Conservation (phyloP, 345 rosid species). For the Eucalyptus virginea region DNA sequence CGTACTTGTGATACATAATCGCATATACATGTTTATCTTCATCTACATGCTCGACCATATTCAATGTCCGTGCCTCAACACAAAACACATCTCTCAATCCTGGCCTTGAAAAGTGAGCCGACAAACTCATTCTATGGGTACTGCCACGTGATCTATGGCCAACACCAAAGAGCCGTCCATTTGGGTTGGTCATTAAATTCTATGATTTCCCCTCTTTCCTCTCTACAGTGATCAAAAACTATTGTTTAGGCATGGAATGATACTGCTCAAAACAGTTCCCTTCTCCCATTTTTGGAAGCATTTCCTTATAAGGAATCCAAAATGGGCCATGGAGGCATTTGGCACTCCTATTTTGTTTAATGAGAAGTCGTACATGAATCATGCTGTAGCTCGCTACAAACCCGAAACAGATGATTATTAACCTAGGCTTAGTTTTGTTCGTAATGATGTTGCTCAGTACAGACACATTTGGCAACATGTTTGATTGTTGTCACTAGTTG, state of each 20-base stretch:
- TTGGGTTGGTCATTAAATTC: conserved; percentile 1
- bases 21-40: conserved; percentile 15
- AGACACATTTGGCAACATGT: neutral
- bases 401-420: neutral
- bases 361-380: neutral
- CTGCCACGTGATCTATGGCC: conserved; percentile 30
- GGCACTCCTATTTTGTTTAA: neutral
- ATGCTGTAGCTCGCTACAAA: neutral
- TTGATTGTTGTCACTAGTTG: neutral
- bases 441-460: neutral
- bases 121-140: conserved; percentile 37
- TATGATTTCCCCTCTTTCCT: neutral
- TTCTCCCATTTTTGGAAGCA: conserved; percentile 26
- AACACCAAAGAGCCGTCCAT: conserved; percentile 6
- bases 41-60: conserved; percentile 20
- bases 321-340: conserved; percentile 14
- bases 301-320: conserved; percentile 6
- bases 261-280: neutral
- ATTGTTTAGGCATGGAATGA: neutral
- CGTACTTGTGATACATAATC: neutral
- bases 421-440: neutral
- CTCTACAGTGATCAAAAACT: neutral
- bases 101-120: conserved; percentile 39
- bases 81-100: conserved; percentile 10
- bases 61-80: conserved; percentile 12